These are phyloP conservation scores for Decorospora gaudefroyi DNA, from an alignment of 2,329 filamentous ascomycete species.

Conservation along the genomic window DNA sequence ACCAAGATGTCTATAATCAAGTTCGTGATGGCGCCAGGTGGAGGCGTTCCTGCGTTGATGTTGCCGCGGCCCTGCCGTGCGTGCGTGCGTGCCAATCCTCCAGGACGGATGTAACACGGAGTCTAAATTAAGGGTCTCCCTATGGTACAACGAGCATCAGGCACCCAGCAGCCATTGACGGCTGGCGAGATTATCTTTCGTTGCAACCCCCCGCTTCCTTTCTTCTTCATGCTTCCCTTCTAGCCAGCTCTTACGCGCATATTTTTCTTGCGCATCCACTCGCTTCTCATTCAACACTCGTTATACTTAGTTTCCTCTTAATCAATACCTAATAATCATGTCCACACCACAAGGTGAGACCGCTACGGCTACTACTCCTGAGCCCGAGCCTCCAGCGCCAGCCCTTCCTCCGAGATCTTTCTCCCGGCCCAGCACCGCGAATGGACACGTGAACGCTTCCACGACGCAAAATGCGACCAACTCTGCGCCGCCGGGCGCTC, in stretches of 20 bases:
- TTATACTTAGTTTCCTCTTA: slow-evolving; percentile 6
- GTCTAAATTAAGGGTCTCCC: too few relatives aligned
- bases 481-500: slow-evolving; percentile 3
- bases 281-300: slow-evolving; percentile 11
- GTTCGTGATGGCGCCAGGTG: too few relatives aligned
- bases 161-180: too few relatives aligned
- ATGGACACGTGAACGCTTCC: not conserved
- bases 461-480: slow-evolving; percentile 4
- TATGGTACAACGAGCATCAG: too few relatives aligned
- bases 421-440: slow-evolving; percentile 8
- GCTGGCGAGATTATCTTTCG: too few relatives aligned
- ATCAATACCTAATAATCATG: slow-evolving; percentile 18
- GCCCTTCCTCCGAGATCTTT: slow-evolving; percentile 3
- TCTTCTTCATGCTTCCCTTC: slow-evolving; percentile 8
- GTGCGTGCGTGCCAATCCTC: too few relatives aligned
- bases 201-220: too few relatives aligned
- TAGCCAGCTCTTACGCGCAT: slow-evolving; percentile 7
- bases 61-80: too few relatives aligned
- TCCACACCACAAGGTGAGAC: slow-evolving; percentile 10
- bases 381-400: slow-evolving; percentile 1
- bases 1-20: too few relatives aligned
- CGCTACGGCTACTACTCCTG: not conserved
- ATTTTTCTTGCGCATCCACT: slow-evolving; percentile 13
- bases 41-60: too few relatives aligned
- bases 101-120: too few relatives aligned